Conservation (phyloP, 2,329 filamentous ascomycete species). For the Penicillium fuscoglaucum region DNA sequence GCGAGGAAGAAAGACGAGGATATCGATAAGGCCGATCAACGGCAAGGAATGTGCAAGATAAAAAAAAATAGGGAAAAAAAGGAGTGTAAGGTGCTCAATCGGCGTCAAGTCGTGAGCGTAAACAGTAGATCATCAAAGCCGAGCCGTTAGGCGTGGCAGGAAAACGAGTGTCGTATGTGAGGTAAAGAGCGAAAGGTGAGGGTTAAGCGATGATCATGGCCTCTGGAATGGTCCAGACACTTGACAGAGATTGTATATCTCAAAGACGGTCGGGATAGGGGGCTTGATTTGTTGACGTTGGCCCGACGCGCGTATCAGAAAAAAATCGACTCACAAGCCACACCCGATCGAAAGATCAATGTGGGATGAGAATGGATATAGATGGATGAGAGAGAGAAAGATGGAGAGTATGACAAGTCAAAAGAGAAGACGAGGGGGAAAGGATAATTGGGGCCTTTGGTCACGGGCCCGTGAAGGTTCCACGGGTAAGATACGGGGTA, state of each 20-base stretch:
- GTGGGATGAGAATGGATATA: background rate
- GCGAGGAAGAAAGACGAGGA: conserved; percentile 4
- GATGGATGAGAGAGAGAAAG: background rate
- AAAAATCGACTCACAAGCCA: background rate
- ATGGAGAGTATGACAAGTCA: background rate
- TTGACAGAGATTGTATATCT: background rate
- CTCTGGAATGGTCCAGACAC: conserved; percentile 12
- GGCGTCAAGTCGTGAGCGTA: conserved; percentile 41
- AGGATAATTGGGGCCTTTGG: conserved; percentile 7
- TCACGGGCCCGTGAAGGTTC: conserved; percentile 15
- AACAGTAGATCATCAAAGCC: conserved; percentile 29
- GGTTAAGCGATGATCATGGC: conserved; percentile 28
- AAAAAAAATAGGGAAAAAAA: conserved; percentile 14
- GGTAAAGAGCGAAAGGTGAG: conserved; percentile 15
- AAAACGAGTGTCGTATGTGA: conserved; percentile 23
- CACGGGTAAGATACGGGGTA: conserved; percentile 13
- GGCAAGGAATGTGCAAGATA: conserved; percentile 16
- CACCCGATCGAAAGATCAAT: background rate
- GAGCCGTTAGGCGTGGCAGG: conserved; percentile 6
- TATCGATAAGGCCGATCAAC: conserved; percentile 27
- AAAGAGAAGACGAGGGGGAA: conserved; percentile 6
- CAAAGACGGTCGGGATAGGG: background rate
- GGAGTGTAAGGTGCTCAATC: conserved; percentile 33
- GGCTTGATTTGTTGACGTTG: background rate
- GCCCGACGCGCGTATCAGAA: background rate